Percentiles rank a stretch among this genome's conserved stretches.
Evolutionary conservation across 495 filamentous ascomycete species (phyloP).

Genomic region (Durotheca rogersii): DNA sequence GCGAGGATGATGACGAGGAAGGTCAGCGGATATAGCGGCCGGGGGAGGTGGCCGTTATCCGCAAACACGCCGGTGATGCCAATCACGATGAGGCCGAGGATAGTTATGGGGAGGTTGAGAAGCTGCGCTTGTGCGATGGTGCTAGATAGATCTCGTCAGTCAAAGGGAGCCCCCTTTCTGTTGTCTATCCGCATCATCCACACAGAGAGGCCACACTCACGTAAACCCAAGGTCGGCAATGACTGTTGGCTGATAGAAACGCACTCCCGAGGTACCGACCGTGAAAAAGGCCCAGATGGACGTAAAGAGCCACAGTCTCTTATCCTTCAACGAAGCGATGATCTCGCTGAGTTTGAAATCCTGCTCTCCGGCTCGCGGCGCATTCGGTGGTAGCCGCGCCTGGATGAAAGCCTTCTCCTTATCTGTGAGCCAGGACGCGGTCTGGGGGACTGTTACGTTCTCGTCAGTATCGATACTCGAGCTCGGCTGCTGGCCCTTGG

Average conservation of each 20-base stretch:
- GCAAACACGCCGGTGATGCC: conserved; percentile 41
- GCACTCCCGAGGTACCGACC: conserved; percentile 45
- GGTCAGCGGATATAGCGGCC: conserved; percentile 44
- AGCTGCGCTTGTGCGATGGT: conserved; percentile 43
- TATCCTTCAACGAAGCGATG: conserved; percentile 37
- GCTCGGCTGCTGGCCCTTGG: neutral
- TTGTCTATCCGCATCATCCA: no score
- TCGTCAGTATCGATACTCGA: conserved; percentile 4
- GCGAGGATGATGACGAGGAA: conserved; percentile 45
- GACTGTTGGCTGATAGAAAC: conserved; percentile 47
- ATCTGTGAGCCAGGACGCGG: conserved; percentile 43
- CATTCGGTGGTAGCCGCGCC: conserved; percentile 43
- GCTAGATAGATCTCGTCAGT: conserved; percentile 19
- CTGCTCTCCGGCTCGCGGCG: conserved; percentile 40
- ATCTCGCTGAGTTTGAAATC: conserved; percentile 43
- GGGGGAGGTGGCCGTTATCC: conserved; percentile 44
- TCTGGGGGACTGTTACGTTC: conserved; percentile 39
- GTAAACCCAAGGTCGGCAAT: conserved; percentile 48
- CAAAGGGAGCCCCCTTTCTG: neutral
- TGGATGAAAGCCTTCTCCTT: conserved; percentile 46
- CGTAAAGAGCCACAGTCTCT: conserved; percentile 39
- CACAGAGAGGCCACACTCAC: no score
- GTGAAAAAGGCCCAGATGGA: conserved; percentile 46
- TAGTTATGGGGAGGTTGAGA: conserved; percentile 43
- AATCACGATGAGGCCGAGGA: conserved; percentile 41